These are phyloP conservation scores for Xylaria sp. DNA, from an alignment of 2,329 filamentous ascomycete genomes.

Conservation along the genomic window DNA sequence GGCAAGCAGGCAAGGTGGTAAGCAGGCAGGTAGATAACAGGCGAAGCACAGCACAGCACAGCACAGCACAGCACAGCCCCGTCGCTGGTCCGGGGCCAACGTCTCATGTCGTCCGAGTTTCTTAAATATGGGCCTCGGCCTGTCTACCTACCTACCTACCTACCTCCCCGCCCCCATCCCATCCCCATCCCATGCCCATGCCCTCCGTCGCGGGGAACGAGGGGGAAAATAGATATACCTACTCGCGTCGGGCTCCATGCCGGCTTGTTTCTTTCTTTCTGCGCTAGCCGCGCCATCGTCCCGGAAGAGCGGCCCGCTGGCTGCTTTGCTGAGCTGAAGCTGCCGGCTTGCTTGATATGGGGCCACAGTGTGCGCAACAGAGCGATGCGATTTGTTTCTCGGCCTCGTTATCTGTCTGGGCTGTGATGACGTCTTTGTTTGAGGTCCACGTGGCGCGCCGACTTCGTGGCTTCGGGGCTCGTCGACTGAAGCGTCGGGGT, in stretches of 20 bases:
- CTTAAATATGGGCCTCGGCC: not conserved
- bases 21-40: not conserved
- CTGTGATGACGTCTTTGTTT: not conserved
- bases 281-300: not conserved
- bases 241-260: not conserved
- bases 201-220: not conserved
- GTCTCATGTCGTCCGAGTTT: slow-evolving; percentile 26
- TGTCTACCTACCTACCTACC: not conserved
- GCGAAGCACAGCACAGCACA: too few species aligned
- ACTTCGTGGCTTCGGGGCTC: not conserved
- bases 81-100: slow-evolving; percentile 2
- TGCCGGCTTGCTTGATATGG: not conserved
- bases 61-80: slow-evolving; percentile 16
- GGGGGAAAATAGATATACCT: too few species aligned
- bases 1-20: not conserved
- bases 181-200: too few species aligned
- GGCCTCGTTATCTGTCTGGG: not conserved
- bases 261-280: not conserved
- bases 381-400: slow-evolving; percentile 16
- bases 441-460: not conserved
- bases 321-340: too few species aligned
- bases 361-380: slow-evolving; percentile 7
- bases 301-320: too few species aligned
- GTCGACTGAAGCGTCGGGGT: not conserved
- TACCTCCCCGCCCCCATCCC: too few species aligned